A percentile compares a stretch with the other conserved stretches of the same genome.
Evolutionary conservation across 768 basidiomycete species (phyloP).

Genomic region (Hysterangium stoloniferum): DNA sequence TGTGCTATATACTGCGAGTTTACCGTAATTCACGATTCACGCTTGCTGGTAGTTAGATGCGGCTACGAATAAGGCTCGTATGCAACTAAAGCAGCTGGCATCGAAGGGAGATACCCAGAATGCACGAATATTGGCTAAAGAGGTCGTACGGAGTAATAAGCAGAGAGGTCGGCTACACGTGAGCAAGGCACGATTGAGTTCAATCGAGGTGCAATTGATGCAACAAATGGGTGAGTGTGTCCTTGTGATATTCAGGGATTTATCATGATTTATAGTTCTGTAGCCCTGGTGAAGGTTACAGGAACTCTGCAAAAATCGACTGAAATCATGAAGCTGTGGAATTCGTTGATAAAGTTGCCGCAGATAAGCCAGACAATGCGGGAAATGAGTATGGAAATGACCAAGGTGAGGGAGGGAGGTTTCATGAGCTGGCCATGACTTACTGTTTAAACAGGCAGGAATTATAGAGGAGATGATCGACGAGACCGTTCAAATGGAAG

Average conservation of each 20-base stretch:
- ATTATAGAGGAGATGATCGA: constrained; percentile 98
- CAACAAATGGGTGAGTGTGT: constrained; percentile 82
- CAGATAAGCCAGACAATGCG: constrained; percentile 91
- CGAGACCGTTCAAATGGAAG: constrained; percentile 84
- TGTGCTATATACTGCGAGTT: not conserved
- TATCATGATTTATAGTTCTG: not conserved
- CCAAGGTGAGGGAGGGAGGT: constrained; percentile 53
- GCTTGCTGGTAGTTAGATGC: constrained; percentile 54
- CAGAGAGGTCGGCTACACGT: constrained; percentile 90
- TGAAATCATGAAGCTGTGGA: constrained; percentile 98
- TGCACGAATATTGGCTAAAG: constrained; percentile 84
- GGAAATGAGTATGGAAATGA: constrained; percentile 99
- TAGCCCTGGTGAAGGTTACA: constrained; percentile 95
- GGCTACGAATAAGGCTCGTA: constrained; percentile 72
- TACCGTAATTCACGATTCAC: not conserved
- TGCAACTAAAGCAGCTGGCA: constrained; percentile 83
- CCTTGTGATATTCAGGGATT: not conserved
- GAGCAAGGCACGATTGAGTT: constrained; percentile 87
- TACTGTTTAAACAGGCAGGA: constrained; percentile 56
- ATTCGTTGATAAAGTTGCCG: constrained; percentile 82
- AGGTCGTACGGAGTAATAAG: constrained; percentile 91
- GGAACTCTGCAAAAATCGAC: constrained; percentile 97
- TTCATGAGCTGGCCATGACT: constrained; percentile 9
- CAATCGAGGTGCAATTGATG: constrained; percentile 79
- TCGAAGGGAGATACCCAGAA: constrained; percentile 87